Evolutionary conservation across 1,284 basidiomycete genomes (phyloP), one percentile per base, ranked within the genome.

Genomic region (Macrocybe sp.): DNA sequence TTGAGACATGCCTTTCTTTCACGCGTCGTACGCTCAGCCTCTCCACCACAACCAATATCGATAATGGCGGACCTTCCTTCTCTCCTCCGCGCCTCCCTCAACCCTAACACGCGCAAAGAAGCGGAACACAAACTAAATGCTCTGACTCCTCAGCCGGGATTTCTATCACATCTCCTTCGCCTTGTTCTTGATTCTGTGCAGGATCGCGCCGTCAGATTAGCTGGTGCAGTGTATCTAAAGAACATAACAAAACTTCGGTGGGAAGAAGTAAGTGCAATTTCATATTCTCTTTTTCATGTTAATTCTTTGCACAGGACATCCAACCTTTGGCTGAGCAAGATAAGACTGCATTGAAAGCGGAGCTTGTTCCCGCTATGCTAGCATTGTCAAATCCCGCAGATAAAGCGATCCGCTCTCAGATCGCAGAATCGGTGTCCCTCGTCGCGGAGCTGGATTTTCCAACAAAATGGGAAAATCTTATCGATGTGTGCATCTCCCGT

Each of bases 391-490:
- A 65, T 50, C 74, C 81, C 12, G 68, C 77, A 28, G 85, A 89
- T 64, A 88, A 85, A 59, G 56, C 73, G 1, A 72, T 89, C 48
- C 78, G 87, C 9, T 82, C 86, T 3, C 92, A 97, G 66, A 79
- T 97, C 30, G 93, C 92, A 22, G 93, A 97, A 66, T 81, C 90
- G 6, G 85, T 97, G 36, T 84, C 92, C 8, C 76, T 92, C 52
- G 86, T 97, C 60, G 92, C 94, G 6, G 80, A 85, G 49, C 74
- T 83, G 31, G 94, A 97, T 69, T 97, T 97, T 63, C 94, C 92
- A 7, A 67, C 75, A 14, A 78, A 80, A 54, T 97, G 94, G 94
- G 75, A 80, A 30, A 81, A 86, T 64, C 77, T 97, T 49, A 83
- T 95, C 56, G 85, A 92, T 69, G 92, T 93, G 62, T 59, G 89